Conservation (phyloP, 768 basidiomycete species). For the Collybia sordida region DNA sequence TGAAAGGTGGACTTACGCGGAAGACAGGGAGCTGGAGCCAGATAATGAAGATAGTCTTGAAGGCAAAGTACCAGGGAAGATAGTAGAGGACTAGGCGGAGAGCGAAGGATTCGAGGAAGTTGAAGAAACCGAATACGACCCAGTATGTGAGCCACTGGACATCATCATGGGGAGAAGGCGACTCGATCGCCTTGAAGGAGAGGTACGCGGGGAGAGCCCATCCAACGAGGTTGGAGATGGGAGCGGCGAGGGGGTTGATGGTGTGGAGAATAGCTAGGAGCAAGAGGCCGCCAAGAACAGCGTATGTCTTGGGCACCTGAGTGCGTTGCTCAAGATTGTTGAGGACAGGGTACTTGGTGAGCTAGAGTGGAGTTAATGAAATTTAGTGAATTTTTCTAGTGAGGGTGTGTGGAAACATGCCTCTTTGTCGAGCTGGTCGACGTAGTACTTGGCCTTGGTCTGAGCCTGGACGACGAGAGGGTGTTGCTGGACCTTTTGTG, state of each 20-base stretch:
- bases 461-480: conserved; percentile 83
- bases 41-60: conserved; percentile 89
- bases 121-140: conserved; percentile 93
- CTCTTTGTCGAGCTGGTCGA: conserved; percentile 95
- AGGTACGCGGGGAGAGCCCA: conserved; percentile 95
- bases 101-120: conserved; percentile 87
- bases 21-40: conserved; percentile 89
- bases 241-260: conserved; percentile 88
- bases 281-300: conserved; percentile 69
- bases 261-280: conserved; percentile 75
- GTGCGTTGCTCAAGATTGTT: conserved; percentile 86
- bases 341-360: conserved; percentile 85
- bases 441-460: conserved; percentile 78
- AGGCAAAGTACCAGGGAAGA: conserved; percentile 89
- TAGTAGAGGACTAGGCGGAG: conserved; percentile 87
- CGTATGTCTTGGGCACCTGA: conserved; percentile 90
- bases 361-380: conserved; percentile 36
- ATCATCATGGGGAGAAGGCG: conserved; percentile 80
- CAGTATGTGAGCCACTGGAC: conserved; percentile 98
- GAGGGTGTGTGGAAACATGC: conserved; percentile 46
- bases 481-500: conserved; percentile 85
- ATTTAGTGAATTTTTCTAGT: not conserved
- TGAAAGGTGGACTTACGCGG: conserved; percentile 57
- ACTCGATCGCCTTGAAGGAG: conserved; percentile 92
- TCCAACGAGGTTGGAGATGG: conserved; percentile 92